Evolutionary conservation across 169 alveolate species (phyloP).

Genomic region (Plasmodium coatneyi): DNA sequence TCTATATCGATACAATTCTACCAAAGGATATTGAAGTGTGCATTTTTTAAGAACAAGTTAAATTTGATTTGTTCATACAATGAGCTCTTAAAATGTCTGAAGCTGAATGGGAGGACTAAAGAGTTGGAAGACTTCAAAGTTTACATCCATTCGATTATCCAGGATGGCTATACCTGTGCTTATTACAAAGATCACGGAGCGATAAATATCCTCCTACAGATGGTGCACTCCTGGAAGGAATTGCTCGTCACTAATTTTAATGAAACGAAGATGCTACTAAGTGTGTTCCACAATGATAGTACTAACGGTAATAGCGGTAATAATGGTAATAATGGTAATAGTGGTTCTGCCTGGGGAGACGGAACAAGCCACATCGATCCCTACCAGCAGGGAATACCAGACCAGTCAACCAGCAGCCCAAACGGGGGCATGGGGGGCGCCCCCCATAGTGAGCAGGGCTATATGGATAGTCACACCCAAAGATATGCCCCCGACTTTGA

Average conservation of each 20-base stretch:
- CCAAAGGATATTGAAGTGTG: conserved; percentile 39
- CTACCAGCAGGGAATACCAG: not conserved
- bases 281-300: conserved; percentile 41
- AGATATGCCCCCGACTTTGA: not conserved
- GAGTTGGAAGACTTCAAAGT: conserved; percentile 13
- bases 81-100: conserved; percentile 38
- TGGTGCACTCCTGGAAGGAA: conserved; percentile 45
- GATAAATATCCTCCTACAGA: conserved; percentile 51
- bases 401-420: not conserved
- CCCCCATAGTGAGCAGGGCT: not conserved
- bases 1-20: conserved; percentile 23
- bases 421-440: not conserved
- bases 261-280: conserved; percentile 32
- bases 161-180: conserved; percentile 75
- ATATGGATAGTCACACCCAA: not conserved
- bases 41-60: conserved; percentile 34
- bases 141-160: conserved; percentile 50
- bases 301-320: not conserved
- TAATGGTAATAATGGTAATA: not conserved
- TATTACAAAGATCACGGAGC: conserved; percentile 68
- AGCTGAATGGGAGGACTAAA: not conserved
- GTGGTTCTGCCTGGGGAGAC: not conserved
- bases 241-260: conserved; percentile 12
- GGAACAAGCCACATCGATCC: not conserved
- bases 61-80: conserved; percentile 38